Evolutionary conservation across 768 basidiomycete genomes (phyloP), one percentile per base, ranked within the genome.

Genomic region (Pisolithus albus): DNA sequence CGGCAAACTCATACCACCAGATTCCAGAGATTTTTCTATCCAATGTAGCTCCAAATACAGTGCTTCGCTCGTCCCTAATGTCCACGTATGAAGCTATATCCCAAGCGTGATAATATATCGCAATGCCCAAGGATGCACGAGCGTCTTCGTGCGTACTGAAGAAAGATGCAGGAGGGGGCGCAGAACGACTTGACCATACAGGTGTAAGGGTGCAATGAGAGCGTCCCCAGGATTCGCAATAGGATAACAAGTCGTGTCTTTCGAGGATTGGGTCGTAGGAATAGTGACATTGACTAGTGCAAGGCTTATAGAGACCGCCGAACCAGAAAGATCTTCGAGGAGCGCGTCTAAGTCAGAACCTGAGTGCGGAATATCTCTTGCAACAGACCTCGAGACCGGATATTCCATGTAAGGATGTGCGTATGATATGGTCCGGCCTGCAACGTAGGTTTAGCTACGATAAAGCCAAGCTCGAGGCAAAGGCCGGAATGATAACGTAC

Each of bases 51-150:
- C 73, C 64, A 56, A 88, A 84, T 0, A 83, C 66, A 0, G 78
- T 70, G 61, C 74, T 80, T 11, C 60, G 63, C 4, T 68, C 71
- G 5, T 72, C 71, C 9, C 80, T 81, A 0, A 86, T 69, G 24
- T 76, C 72, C 23, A 80, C 64, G 18, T 76, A 70, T 61, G 93
- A 1, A 83, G 82, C 52, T 84, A 84, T 5, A 83, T 62, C 1
- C 74, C 71, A 21, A 92, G 71, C 0, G 79, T 75, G 8, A 88
- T 66, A 49, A 92, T 70, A 61, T 92, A 87, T 8, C 80, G 78
- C 5, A 97, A 63, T 0, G 79, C 75, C 84, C 86, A 87, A 0
- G 81, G 58, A 47, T 86, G 77, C 15, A 70, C 68, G 46, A 73
- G 78, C 4, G 84, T 81, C 1, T 77, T 55, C n/a, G 77, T 70